Base-by-base conservation (phyloP, 225 moss, liverwort and hornwort species). In the Pseudisothecium myosuroides region DNA sequence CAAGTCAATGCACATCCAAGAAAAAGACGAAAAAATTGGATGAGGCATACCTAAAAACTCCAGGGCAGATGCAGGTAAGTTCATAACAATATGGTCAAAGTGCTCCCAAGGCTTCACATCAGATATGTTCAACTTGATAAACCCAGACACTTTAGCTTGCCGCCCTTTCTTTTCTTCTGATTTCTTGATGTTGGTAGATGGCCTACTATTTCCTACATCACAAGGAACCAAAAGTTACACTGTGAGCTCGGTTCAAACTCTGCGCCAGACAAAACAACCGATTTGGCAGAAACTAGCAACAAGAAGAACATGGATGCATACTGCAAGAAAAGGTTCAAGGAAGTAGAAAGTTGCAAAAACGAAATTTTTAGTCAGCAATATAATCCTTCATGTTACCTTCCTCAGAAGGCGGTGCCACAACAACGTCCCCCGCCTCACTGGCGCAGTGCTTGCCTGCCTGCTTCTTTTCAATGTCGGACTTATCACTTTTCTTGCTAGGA, bases 51-150 rank as follows among this genome's bases (percentile, higher is more conserved):
- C 98, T 82, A 99, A 93, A 86, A 99, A 99, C 68, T 97, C 96
- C 83, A 99, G 60, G 17, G 96, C 98, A 88, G 97, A 96, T 55
- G 98, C 98, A 87, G 98, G 98, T 85, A 97, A 93, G 92, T 99
- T 99, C 97, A 99, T 97, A 56, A 96, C 95, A 68, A 99, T 88
- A 88, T 97, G 98, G 91, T 99, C 96, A 61, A 99, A 96, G 83
- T 89, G 91, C 90, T 99, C 97, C 96, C 96, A 96, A 78, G 98
- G 95, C 47, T 95, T 96, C 56, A 90, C 87, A 85, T 91, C 93
- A 52, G 87, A 85, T 73, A 92, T 37, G 85, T 39, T 89, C 47
- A 59, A 76, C 85, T 87, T 91, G 86, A 79, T 41, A 61, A 89
- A 78, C 81, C 47, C 85, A 89, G 76, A 61, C 28, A 61, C 93